Evolutionary conservation across 2,329 filamentous ascomycete species (phyloP), one percentile per base, ranked within the genome.

Genomic region (Pestalotiopsis sp.): DNA sequence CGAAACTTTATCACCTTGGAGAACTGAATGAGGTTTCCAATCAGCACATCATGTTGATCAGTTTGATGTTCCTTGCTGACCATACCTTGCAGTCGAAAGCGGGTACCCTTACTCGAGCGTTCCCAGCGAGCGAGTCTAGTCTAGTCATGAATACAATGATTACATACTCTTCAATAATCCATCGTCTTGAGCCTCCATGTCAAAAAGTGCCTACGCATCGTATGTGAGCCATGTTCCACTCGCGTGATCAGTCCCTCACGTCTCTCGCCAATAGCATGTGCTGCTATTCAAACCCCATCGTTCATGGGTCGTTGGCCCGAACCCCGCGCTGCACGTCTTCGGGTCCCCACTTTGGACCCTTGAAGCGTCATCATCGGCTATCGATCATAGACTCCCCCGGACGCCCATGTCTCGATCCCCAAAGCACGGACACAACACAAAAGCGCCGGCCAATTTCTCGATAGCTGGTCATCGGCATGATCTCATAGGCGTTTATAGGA

Each of bases 1-100:
- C 78, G 86, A 88, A 74, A 85, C 78, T 77, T 72, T 75, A 79
- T 87, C 86, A 88, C 86, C 86, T 88, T 88, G 86, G 86, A 88
- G 86, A 88, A 88, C 86, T 88, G 86, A 88, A 78, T 72, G 79
- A 79, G 80, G 75, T 58, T 45, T 49, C 27, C 52, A 58, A n/a
- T 59, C 71, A n/a, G 31, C 36, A 62, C n/a, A 17, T 62, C 17
- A 62, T 62, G 59, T 12, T 52, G 45, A 17, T 61, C 59, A 39
- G 17, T 25, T 2, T 62, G 11, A 41, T 41, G 31, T 6, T 36
- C 57, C 25, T 59, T n/a, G 57, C 57, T 59, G 27, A 59, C 57
- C 27, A 59, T 36, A 4, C 25, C 17, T 23, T 59, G 25, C 45
- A 52, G 45, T 52, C 20, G 45, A n/a, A 9, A 36, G 7, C 31